phyloP scores from a whole-genome alignment of 225 moss, liverwort and hornwort species.

The Climacium dendroides region DNA sequence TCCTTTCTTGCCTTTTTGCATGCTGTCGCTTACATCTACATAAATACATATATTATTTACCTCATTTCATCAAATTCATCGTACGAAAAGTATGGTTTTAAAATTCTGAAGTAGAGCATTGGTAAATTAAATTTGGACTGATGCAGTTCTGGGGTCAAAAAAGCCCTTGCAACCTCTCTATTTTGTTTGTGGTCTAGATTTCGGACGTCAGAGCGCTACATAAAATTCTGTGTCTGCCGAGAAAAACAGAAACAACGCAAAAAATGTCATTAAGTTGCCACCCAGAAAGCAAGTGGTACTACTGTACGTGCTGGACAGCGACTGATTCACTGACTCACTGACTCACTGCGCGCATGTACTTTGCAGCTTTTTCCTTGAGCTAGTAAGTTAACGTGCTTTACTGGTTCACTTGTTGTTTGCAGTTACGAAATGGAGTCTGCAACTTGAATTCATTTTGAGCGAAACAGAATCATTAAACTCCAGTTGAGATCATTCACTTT shows the following conservation, averaged over 20 bases:
- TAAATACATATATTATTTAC: too few relatives aligned
- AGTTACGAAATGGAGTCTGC: not conserved
- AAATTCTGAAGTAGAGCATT: not conserved
- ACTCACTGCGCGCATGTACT: too few relatives aligned
- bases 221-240: not conserved
- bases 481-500: not conserved
- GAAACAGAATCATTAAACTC: not conserved
- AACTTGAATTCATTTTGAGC: not conserved
- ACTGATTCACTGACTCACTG: not conserved
- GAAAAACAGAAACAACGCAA: fast-evolving
- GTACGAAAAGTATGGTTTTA: too few relatives aligned
- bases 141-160: too few relatives aligned
- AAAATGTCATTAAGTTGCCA: not conserved
- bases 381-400: not conserved
- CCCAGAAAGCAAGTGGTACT: not conserved
- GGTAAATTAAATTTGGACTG: too few relatives aligned
- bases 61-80: too few relatives aligned
- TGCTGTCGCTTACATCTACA: not conserved
- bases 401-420: not conserved
- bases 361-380: not conserved
- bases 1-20: not conserved
- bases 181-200: not conserved
- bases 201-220: not conserved
- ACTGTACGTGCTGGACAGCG: too few relatives aligned
- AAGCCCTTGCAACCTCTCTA: not conserved